Conservation (phyloP, 2,329 filamentous ascomycete species). For the Trichoderma brevicompactum region DNA sequence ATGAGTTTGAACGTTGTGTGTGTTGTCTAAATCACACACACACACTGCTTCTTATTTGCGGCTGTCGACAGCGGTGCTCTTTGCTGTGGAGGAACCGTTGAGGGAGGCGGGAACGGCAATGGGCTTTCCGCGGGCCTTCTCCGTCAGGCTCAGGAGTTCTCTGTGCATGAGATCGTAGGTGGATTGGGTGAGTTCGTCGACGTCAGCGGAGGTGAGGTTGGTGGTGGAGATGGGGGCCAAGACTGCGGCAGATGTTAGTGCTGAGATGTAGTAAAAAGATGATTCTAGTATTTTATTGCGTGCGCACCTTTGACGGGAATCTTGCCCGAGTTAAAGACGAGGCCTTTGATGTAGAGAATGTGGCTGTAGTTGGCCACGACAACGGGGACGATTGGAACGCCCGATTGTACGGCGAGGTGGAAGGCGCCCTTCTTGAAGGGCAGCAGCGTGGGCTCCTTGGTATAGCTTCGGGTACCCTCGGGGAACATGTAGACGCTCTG, state of each 20-base stretch:
- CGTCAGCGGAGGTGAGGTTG: constrained; percentile 73
- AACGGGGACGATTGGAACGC: constrained; percentile 88
- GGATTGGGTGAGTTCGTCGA: constrained; percentile 70
- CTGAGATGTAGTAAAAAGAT: too few relatives aligned
- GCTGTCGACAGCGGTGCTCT: constrained; percentile 40
- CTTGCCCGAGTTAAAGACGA: constrained; percentile 68
- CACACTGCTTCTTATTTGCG: neutral
- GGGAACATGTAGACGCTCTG: constrained; percentile 87
- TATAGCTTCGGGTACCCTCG: constrained; percentile 91
- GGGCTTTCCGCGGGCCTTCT: constrained; percentile 51
- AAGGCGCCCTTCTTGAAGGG: constrained; percentile 99
- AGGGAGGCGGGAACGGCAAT: constrained; percentile 39
- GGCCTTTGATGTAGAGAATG: constrained; percentile 65
- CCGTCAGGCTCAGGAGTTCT: constrained; percentile 61
- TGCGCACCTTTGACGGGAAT: constrained; percentile 82
- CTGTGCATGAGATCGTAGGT: constrained; percentile 77
- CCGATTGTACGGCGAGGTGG: constrained; percentile 90
- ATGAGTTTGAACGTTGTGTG: neutral
- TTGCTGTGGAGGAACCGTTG: constrained; percentile 34
- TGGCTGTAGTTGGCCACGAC: constrained; percentile 81
- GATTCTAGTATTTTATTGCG: too few relatives aligned
- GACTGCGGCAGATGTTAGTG: constrained; percentile 54
- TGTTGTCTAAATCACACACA: neutral
- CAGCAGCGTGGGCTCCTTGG: constrained; percentile 76
- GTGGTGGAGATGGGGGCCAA: constrained; percentile 79